A percentile compares a stretch with the other conserved stretches of the same genome.
These are phyloP conservation scores for Tuber magnatum DNA, from an alignment of 495 filamentous ascomycete species.

Conservation along the genomic window DNA sequence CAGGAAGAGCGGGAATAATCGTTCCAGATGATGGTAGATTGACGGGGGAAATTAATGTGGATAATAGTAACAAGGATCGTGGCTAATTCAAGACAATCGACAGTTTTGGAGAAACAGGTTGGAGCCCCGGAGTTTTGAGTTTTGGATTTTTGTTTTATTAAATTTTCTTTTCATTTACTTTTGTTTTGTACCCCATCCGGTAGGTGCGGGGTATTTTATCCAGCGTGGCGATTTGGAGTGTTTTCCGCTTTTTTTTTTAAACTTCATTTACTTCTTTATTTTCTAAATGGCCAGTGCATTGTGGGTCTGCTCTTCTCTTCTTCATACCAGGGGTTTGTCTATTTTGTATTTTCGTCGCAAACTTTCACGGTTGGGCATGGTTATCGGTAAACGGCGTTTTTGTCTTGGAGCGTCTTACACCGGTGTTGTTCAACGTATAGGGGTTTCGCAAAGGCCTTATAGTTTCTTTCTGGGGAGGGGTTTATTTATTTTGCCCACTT, in stretches of 20 bases:
- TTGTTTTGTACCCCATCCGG: neutral
- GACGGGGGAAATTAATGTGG: constrained; percentile 26
- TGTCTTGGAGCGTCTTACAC: neutral
- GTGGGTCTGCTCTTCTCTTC: neutral
- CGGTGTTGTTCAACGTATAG: neutral
- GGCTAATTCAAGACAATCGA: neutral
- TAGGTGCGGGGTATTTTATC: neutral
- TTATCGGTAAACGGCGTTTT: neutral
- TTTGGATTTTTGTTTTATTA: constrained; percentile 4
- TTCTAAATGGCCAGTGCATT: neutral
- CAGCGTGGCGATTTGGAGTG: constrained; percentile 4
- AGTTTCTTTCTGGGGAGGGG: neutral
- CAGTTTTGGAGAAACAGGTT: neutral
- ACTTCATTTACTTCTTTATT: constrained; percentile 10
- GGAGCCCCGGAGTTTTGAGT: constrained; percentile 2
- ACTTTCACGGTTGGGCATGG: neutral
- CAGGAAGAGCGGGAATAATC: constrained; percentile 24
- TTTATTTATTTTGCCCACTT: neutral
- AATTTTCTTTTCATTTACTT: constrained; percentile 1
- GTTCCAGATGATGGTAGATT: constrained; percentile 21
- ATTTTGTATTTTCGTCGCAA: constrained; percentile 1
- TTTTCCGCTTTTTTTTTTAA: neutral
- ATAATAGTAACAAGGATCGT: constrained; percentile 27
- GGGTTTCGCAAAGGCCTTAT: neutral
- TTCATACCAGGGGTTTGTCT: neutral